Evolutionary conservation across 2,329 filamentous ascomycete genomes (phyloP).

Genomic region (Aspergillus sp.): DNA sequence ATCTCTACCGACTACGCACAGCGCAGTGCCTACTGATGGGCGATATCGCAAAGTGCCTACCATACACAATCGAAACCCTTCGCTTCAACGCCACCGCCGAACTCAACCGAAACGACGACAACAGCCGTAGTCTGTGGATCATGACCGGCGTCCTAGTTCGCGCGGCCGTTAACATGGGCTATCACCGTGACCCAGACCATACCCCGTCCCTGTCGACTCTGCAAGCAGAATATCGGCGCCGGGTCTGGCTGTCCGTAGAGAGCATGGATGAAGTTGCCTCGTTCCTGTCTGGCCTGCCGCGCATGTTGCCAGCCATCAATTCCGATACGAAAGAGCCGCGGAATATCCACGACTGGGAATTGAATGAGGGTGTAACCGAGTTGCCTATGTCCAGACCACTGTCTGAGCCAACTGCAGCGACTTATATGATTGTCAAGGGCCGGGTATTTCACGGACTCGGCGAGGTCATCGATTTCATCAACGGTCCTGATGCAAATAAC

Average conservation of each 20-base stretch:
- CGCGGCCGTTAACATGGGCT: slow-evolving; percentile 14
- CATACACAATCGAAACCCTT: slow-evolving; percentile 12
- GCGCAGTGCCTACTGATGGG: slow-evolving; percentile 9
- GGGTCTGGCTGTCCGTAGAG: slow-evolving; percentile 6
- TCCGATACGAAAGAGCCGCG: slow-evolving; percentile 10
- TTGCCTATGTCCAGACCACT: slow-evolving; percentile 2
- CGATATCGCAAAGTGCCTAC: slow-evolving; percentile 11
- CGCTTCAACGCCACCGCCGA: slow-evolving; percentile 12
- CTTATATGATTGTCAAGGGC: slow-evolving; percentile 7
- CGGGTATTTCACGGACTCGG: slow-evolving; percentile 7
- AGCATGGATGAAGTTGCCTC: slow-evolving; percentile 12
- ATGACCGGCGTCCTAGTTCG: slow-evolving; percentile 12
- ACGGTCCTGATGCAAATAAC: not conserved
- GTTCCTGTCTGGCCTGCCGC: slow-evolving; percentile 7
- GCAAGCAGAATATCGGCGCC: slow-evolving; percentile 10
- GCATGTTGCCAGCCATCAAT: slow-evolving; percentile 1
- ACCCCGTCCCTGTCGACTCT: not conserved
- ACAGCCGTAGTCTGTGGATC: slow-evolving; percentile 11
- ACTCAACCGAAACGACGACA: slow-evolving; percentile 11
- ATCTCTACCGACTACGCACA: slow-evolving; percentile 13
- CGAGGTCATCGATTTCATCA: slow-evolving; percentile 4
- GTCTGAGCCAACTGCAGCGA: slow-evolving; percentile 1
- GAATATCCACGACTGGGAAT: slow-evolving; percentile 11
- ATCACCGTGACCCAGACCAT: slow-evolving; percentile 10
- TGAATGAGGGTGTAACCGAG: not conserved